These are phyloP conservation scores for Hanseniaspora jakobsenii DNA, from an alignment of 805 yeast genomes.

Conservation along the genomic window DNA sequence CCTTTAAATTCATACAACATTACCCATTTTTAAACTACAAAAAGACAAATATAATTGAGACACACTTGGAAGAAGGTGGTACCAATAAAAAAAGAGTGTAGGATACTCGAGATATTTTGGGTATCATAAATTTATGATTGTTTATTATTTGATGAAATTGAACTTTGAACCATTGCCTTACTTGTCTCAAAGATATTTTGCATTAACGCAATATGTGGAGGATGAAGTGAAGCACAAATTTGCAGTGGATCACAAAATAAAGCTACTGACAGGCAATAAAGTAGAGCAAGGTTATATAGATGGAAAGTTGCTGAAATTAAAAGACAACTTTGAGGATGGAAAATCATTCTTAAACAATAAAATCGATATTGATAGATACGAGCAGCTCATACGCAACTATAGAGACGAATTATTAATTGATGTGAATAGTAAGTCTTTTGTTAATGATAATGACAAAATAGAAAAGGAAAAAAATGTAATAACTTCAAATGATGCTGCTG, in stretches of 20 bases:
- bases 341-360: no score
- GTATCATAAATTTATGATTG: constrained; percentile 6
- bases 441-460: no score
- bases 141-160: background rate
- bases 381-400: no score
- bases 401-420: no score
- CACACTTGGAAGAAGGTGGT: no score
- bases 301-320: no score
- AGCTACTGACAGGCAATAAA: background rate
- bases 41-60: background rate
- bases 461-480: no score
- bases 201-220: background rate
- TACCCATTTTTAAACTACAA: background rate
- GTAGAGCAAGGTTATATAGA: background rate
- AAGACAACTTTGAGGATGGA: no score
- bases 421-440: no score
- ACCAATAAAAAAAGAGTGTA: background rate
- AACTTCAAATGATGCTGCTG: no score
- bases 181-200: background rate
- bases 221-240: constrained; percentile 3
- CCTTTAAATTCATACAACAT: constrained; percentile 4
- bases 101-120: constrained; percentile 7
- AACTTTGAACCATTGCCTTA: background rate
- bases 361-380: no score
- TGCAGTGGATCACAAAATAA: background rate